Evolutionary conservation across 768 basidiomycete genomes (phyloP).

Genomic region (Filobasidium wieringae): DNA sequence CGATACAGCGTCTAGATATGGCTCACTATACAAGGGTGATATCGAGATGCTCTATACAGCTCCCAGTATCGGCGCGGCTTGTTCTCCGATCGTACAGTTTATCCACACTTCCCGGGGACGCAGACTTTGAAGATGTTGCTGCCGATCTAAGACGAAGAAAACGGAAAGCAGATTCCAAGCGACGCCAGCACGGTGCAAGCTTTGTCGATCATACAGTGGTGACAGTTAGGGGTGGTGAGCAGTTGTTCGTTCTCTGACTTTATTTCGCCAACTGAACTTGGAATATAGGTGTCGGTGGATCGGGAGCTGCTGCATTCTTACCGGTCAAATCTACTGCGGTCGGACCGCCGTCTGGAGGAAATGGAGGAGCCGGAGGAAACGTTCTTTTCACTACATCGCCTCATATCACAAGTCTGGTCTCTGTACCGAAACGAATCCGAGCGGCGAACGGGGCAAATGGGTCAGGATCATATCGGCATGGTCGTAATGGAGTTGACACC

Average conservation of each 20-base stretch:
- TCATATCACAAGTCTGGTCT: constrained; percentile 62
- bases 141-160: constrained; percentile 4
- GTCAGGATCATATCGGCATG: constrained; percentile 77
- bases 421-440: constrained; percentile 56
- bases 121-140: not conserved
- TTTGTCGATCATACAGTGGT: constrained; percentile 75
- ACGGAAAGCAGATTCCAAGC: constrained; percentile 9
- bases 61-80: too few species aligned
- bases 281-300: constrained; percentile 65
- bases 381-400: constrained; percentile 73
- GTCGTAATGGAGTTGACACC: constrained; percentile 58
- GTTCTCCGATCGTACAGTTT: too few species aligned
- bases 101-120: not conserved
- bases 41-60: too few species aligned
- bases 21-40: too few species aligned
- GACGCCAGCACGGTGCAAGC: constrained; percentile 42
- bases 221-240: constrained; percentile 61
- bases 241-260: not conserved
- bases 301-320: constrained; percentile 86
- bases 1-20: too few species aligned
- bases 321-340: constrained; percentile 72
- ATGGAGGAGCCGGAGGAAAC: constrained; percentile 77
- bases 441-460: constrained; percentile 61
- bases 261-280: not conserved
- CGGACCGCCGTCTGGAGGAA: constrained; percentile 86